Evolutionary conservation across 148 eudicot species (phyloP).

Genomic region (Chenopodium formosanum): DNA sequence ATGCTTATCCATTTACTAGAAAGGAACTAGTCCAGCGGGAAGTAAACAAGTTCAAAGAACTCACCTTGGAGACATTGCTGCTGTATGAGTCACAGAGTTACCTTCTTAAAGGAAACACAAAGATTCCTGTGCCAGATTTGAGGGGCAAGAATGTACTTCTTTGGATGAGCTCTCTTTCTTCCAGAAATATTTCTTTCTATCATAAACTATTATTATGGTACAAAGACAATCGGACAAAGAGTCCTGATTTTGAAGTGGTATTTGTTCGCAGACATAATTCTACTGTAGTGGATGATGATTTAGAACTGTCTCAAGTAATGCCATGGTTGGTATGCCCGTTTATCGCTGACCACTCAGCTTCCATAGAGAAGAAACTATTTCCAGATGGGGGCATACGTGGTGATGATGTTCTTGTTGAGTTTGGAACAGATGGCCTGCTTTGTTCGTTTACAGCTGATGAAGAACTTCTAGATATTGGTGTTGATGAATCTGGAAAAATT

Average conservation of each 20-base stretch:
- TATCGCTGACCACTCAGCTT: not conserved
- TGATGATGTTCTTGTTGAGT: not conserved
- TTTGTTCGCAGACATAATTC: not conserved
- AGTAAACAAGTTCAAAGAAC: not conserved
- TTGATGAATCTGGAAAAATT: no score
- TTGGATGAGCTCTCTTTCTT: no score
- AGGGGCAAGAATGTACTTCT: no score
- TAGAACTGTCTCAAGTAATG: not conserved
- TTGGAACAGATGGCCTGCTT: no score
- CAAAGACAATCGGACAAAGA: not conserved
- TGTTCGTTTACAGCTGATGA: no score
- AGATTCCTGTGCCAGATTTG: no score
- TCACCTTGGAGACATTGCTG: constrained; percentile 16
- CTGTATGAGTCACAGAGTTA: not conserved
- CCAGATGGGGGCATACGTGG: not conserved
- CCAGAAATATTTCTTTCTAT: not conserved
- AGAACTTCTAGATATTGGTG: no score
- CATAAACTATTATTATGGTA: not conserved
- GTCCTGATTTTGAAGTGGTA: constrained; percentile 8
- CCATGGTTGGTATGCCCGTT: not conserved
- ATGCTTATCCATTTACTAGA: constrained; percentile 13
- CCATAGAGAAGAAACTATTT: not conserved
- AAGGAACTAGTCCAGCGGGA: not conserved
- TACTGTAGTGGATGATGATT: not conserved
- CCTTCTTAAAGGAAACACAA: not conserved